Evolutionary conservation across 805 yeast genomes (phyloP), one percentile per base, ranked within the genome.

Genomic region (Barnettozyma pratensis): DNA sequence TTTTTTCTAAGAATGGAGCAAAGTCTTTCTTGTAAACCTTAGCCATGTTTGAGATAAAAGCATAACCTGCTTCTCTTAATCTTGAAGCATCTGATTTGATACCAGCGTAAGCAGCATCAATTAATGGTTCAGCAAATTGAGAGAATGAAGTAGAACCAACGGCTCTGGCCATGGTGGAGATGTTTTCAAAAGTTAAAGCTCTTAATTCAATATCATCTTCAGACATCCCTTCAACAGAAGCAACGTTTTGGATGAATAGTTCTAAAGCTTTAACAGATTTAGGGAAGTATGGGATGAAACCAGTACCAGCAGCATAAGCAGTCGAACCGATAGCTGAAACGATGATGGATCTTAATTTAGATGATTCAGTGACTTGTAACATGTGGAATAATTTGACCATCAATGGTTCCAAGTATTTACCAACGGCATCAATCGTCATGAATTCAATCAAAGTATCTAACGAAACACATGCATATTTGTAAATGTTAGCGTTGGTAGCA

Each of bases 281-380:
- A 62, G 81, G 79, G 68, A 92, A 92, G 73, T 78, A 94, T 51
- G 98, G 97, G 51, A 77, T 73, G 70, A 87, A 94, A 37, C 86
- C 77, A 59, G 83, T 83, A 69, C 97, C 97, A 40, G 96, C 81
- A 49, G 98, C 96, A 64, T 85, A 90, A 30, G 99, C 98, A 51
- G 96, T 88, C 37, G 98, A 91, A 48, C 98, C 98, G 65, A 94
- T 87, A 37, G 97, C 97, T 46, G 96, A 87, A 51, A 94, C 97
- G 62, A 87, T 83, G 51, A 88, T 87, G 43, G 87, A 72, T 66
- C 82, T 85, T 63, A 87, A 74, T 51, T 69, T 70, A 12, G 95
- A 79, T 26, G 91, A 85, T 57, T 81, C 76, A 43, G 95, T 87
- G 54, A 78, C 74, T 59, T 81, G 84, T 60, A 92, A 78, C 87